These are phyloP conservation scores for Dioszegia aurantiaca DNA, from an alignment of 768 basidiomycete genomes.

Conservation along the genomic window DNA sequence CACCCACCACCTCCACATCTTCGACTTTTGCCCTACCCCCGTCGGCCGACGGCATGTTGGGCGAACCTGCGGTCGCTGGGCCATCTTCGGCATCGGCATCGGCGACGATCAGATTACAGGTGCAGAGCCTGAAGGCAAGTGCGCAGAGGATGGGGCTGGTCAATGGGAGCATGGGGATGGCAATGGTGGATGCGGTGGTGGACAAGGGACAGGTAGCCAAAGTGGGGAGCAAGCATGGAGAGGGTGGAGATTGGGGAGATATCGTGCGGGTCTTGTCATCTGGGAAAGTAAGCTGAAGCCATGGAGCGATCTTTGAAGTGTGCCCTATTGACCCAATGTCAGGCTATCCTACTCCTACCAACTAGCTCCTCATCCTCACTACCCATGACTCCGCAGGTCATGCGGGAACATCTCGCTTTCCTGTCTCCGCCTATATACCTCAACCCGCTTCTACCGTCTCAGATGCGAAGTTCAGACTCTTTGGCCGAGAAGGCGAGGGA, in stretches of 20 bases:
- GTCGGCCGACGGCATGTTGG: slow-evolving; percentile 1
- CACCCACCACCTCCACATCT: slow-evolving; percentile 42
- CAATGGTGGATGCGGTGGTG: slow-evolving; percentile 51
- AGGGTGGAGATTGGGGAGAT: slow-evolving; percentile 48
- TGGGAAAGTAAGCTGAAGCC: slow-evolving; percentile 38
- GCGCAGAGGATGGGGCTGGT: slow-evolving; percentile 50
- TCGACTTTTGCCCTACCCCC: slow-evolving; percentile 39
- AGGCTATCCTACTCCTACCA: slow-evolving; percentile 82
- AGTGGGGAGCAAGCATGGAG: slow-evolving; percentile 21
- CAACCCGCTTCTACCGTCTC: slow-evolving; percentile 21
- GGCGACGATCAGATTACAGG: slow-evolving; percentile 48
- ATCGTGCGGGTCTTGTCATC: slow-evolving; percentile 38
- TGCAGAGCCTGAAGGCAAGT: slow-evolving; percentile 52
- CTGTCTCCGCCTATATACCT: slow-evolving; percentile 58
- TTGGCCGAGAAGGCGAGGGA: slow-evolving; percentile 17
- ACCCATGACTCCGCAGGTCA: slow-evolving; percentile 67
- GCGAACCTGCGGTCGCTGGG: background rate
- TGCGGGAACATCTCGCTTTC: slow-evolving; percentile 78
- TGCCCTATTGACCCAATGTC: background rate
- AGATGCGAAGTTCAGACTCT: slow-evolving; percentile 38
- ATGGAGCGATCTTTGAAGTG: too few relatives aligned
- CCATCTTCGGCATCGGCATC: slow-evolving; percentile 25
- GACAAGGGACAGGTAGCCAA: slow-evolving; percentile 45
- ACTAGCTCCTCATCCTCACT: slow-evolving; percentile 59
- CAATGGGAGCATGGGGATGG: slow-evolving; percentile 51